Conservation (phyloP, 495 filamentous ascomycete species). For the Antarctomyces pellizariae region DNA sequence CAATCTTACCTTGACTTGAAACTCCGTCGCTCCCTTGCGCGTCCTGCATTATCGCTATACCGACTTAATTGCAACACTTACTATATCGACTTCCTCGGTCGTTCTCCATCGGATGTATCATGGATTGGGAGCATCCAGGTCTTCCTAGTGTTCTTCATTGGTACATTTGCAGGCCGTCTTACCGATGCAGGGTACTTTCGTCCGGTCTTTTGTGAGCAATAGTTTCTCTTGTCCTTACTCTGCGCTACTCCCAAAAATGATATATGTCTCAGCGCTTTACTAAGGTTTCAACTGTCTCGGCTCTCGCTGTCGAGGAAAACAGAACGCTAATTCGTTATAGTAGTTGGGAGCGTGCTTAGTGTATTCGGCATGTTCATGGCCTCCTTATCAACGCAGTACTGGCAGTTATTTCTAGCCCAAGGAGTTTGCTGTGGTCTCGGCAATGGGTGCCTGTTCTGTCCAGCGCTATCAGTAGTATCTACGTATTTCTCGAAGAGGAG, state of each 20-base stretch:
- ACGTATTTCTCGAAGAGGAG: conserved; percentile 49
- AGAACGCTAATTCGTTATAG: no score
- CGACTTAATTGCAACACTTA: no score
- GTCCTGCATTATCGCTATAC: no score
- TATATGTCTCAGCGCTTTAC: no score
- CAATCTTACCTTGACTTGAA: no score
- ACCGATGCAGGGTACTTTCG: conserved; percentile 41
- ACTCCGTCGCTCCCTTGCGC: no score
- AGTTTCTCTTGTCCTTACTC: no score
- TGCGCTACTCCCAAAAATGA: no score
- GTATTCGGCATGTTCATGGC: conserved; percentile 47
- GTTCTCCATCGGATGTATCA: conserved; percentile 38
- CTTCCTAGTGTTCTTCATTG: conserved; percentile 50
- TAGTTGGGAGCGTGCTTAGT: conserved; percentile 28
- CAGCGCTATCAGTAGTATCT: conserved; percentile 37
- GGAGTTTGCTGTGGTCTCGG: conserved; percentile 47
- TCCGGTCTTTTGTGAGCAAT: no score
- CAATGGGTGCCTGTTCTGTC: conserved; percentile 47
- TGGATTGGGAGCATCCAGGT: conserved; percentile 59
- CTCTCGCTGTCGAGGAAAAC: no score
- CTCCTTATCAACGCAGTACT: conserved; percentile 37
- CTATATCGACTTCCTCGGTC: neutral
- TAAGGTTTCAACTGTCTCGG: no score
- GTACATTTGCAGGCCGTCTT: conserved; percentile 39
- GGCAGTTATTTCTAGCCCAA: conserved; percentile 56